phyloP scores from a whole-genome alignment of 2,329 filamentous ascomycete genomes.

The Domatiomyces catenatus region DNA sequence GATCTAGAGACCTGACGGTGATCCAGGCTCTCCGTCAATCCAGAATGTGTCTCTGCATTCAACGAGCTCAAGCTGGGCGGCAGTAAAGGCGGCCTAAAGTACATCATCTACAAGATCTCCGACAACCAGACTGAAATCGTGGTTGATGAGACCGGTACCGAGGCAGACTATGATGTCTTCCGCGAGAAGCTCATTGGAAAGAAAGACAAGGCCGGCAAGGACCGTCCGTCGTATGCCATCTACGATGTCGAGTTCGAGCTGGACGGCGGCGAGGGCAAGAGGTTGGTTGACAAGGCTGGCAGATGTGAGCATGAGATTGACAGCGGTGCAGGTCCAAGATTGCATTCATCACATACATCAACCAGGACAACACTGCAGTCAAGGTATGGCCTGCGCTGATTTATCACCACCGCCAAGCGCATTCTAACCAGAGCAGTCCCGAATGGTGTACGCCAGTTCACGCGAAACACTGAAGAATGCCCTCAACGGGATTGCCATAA shows the following conservation, averaged over 20 bases:
- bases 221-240: slow-evolving; percentile 34
- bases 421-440: slow-evolving; percentile 23
- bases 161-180: slow-evolving; percentile 34
- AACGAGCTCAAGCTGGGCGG: slow-evolving; percentile 34
- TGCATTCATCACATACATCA: slow-evolving; percentile 31
- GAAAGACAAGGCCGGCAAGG: slow-evolving; percentile 28
- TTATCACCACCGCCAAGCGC: background rate
- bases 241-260: slow-evolving; percentile 37
- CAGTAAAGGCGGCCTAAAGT: slow-evolving; percentile 31
- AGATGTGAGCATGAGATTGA: background rate
- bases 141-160: slow-evolving; percentile 30
- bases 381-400: slow-evolving; percentile 10
- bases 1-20: background rate
- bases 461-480: slow-evolving; percentile 35
- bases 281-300: slow-evolving; percentile 21
- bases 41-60: slow-evolving; percentile 33
- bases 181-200: slow-evolving; percentile 29
- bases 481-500: slow-evolving; percentile 25
- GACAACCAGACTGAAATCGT: slow-evolving; percentile 36
- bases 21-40: slow-evolving; percentile 30
- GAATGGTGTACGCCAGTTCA: slow-evolving; percentile 37
- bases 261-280: slow-evolving; percentile 32
- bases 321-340: slow-evolving; percentile 31
- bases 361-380: slow-evolving; percentile 17
- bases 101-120: slow-evolving; percentile 38